A percentile compares a stretch with the other conserved stretches of the same genome.
phyloP scores from a whole-genome alignment of 805 yeast species.

The Monosporozyma solicola region DNA sequence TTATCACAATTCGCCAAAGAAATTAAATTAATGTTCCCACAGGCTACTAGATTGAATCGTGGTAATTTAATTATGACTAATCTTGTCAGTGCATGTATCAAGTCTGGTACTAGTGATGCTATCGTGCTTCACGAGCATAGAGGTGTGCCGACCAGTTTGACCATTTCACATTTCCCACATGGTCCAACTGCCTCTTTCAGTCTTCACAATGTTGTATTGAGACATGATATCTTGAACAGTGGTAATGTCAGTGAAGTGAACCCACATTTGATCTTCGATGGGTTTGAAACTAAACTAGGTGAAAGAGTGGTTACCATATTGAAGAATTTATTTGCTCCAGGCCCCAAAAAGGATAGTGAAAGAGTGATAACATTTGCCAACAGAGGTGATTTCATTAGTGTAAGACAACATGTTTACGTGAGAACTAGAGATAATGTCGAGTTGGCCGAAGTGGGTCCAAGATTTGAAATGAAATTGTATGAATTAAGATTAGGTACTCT shows the following conservation, averaged over 20 bases:
- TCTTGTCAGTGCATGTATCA: conserved; percentile 72
- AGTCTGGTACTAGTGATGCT: conserved; percentile 75
- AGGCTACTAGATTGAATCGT: conserved; percentile 79
- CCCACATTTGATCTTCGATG: conserved; percentile 91
- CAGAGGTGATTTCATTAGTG: conserved; percentile 84
- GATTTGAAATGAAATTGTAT: conserved; percentile 91
- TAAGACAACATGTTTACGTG: conserved; percentile 91
- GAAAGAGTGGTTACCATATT: conserved; percentile 69
- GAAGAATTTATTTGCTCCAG: conserved; percentile 91
- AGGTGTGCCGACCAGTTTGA: conserved; percentile 93
- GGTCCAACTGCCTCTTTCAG: conserved; percentile 96
- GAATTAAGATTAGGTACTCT: conserved; percentile 83
- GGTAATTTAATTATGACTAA: conserved; percentile 87
- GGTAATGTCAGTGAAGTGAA: conserved; percentile 88
- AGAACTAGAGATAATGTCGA: conserved; percentile 84
- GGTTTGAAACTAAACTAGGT: conserved; percentile 74
- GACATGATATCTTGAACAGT: conserved; percentile 81
- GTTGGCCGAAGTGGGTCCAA: conserved; percentile 94
- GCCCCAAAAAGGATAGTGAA: conserved; percentile 83
- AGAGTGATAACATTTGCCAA: conserved; percentile 91
- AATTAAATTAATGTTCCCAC: conserved; percentile 80
- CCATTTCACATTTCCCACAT: conserved; percentile 92
- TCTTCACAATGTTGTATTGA: conserved; percentile 83
- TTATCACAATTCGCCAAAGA: conserved; percentile 90
- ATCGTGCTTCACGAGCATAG: conserved; percentile 89